Evolutionary conservation across 2,329 filamentous ascomycete genomes (phyloP).

Genomic region (Venturia pyrina): DNA sequence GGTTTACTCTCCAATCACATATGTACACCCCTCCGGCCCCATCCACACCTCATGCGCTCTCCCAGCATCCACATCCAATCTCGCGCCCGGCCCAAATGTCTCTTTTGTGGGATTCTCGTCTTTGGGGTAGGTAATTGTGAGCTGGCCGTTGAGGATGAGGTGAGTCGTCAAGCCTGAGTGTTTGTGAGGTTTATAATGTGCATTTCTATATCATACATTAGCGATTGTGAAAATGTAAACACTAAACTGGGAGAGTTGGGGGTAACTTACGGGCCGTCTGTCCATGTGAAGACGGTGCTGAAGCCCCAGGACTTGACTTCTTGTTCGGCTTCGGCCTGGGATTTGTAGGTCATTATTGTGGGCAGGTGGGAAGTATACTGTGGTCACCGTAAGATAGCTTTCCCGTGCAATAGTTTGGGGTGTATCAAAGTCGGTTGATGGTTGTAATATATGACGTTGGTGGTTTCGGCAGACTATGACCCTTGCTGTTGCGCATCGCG

Average conservation of each 20-base stretch:
- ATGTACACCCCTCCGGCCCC: constrained; percentile 55
- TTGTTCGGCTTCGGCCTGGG: constrained; percentile 34
- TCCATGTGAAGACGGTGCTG: constrained; percentile 60
- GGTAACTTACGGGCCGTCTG: constrained; percentile 52
- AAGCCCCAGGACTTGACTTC: constrained; percentile 64
- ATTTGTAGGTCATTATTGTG: background rate
- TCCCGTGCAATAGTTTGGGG: no score
- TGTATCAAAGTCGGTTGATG: no score
- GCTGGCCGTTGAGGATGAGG: constrained; percentile 52
- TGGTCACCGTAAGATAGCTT: background rate
- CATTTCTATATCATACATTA: constrained; percentile 40
- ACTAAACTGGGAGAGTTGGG: no score
- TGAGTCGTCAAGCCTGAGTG: constrained; percentile 59
- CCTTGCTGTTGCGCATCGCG: no score
- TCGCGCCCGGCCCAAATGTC: constrained; percentile 49
- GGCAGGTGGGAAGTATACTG: background rate
- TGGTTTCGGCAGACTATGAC: no score
- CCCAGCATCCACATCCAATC: constrained; percentile 56
- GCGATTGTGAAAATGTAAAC: no score
- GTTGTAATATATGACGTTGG: no score
- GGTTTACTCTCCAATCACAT: constrained; percentile 54
- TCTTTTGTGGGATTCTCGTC: constrained; percentile 46
- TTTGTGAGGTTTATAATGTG: constrained; percentile 58
- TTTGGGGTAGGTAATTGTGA: constrained; percentile 58
- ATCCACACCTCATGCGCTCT: constrained; percentile 62